These are phyloP conservation scores for Phytophthora macrochlamydospora DNA, from an alignment of 352 stramenopile genomes.

Conservation along the genomic window DNA sequence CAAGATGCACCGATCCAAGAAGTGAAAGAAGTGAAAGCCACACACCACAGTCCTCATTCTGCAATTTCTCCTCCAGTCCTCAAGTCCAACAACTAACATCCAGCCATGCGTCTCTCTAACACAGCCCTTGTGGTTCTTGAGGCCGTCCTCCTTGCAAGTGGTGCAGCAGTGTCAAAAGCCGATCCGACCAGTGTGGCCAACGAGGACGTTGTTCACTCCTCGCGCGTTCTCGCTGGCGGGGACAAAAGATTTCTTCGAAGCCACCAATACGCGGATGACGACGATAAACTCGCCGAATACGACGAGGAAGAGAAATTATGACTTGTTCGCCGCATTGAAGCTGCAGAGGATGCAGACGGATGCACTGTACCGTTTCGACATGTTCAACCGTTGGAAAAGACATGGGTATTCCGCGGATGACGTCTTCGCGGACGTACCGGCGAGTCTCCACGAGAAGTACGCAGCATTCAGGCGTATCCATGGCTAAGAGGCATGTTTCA, in stretches of 20 bases:
- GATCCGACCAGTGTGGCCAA: conserved; percentile 12
- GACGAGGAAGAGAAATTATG: conserved; percentile 12
- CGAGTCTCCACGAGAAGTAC: background rate
- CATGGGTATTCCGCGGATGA: background rate
- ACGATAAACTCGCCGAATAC: conserved; percentile 12
- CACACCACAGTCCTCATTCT: conserved; percentile 11
- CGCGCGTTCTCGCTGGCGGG: conserved; percentile 9
- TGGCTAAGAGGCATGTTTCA: conserved; percentile 11
- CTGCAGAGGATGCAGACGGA: conserved; percentile 1
- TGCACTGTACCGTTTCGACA: conserved; percentile 1
- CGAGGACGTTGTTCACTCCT: conserved; percentile 12
- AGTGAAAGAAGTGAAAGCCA: too few relatives aligned
- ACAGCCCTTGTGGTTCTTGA: conserved; percentile 15
- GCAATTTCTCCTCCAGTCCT: conserved; percentile 15
- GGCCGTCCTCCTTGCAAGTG: conserved; percentile 9
- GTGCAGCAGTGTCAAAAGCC: conserved; percentile 14
- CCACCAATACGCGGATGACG: conserved; percentile 8
- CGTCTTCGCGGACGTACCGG: background rate
- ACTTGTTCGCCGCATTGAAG: conserved; percentile 10
- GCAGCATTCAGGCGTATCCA: background rate
- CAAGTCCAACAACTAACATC: conserved; percentile 12
- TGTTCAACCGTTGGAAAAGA: conserved; percentile 9
- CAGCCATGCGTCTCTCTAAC: conserved; percentile 18
- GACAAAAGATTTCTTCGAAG: conserved; percentile 20
- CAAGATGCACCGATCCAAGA: too few relatives aligned